Percentiles rank a stretch among this genome's conserved stretches.
These are phyloP conservation scores for Boletellus ananiceps DNA, from an alignment of 768 basidiomycete genomes.

Conservation along the genomic window DNA sequence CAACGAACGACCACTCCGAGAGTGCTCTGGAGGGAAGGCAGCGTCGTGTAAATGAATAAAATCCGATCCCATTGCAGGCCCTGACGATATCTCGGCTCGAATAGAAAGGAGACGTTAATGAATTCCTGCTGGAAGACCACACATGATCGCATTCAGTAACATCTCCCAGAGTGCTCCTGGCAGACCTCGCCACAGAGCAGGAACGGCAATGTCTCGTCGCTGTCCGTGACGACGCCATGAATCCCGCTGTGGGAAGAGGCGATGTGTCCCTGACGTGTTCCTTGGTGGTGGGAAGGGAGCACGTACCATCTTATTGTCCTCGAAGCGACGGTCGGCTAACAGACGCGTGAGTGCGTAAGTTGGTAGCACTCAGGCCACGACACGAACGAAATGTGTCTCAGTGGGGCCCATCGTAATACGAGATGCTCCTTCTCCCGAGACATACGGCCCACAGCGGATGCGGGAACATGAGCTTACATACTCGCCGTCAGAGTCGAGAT, in stretches of 20 bases:
- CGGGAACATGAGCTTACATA: too few species aligned
- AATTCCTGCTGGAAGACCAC: conserved; percentile 6
- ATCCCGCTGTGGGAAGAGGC: conserved; percentile 98
- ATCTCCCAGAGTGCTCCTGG: conserved; percentile 61
- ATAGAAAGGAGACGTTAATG: conserved; percentile 1
- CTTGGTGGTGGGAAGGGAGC: background rate
- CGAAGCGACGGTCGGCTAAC: background rate
- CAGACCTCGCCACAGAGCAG: conserved; percentile 44
- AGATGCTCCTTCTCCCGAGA: background rate
- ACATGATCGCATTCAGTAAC: conserved; percentile 53
- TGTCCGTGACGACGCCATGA: conserved; percentile 94
- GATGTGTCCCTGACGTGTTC: conserved; percentile 88
- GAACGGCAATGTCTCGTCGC: conserved; percentile 44
- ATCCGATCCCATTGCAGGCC: too few species aligned
- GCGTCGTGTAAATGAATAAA: conserved; percentile 9
- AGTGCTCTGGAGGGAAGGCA: background rate
- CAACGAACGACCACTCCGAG: background rate
- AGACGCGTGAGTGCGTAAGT: background rate
- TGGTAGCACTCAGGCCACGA: background rate
- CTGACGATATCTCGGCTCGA: background rate
- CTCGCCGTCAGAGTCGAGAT: too few species aligned
- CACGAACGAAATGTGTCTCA: background rate
- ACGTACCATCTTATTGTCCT: background rate
- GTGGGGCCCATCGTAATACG: background rate
- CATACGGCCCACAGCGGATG: background rate